These are phyloP conservation scores for Exophiala sp. DNA, from an alignment of 2,329 filamentous ascomycete genomes.

Conservation along the genomic window DNA sequence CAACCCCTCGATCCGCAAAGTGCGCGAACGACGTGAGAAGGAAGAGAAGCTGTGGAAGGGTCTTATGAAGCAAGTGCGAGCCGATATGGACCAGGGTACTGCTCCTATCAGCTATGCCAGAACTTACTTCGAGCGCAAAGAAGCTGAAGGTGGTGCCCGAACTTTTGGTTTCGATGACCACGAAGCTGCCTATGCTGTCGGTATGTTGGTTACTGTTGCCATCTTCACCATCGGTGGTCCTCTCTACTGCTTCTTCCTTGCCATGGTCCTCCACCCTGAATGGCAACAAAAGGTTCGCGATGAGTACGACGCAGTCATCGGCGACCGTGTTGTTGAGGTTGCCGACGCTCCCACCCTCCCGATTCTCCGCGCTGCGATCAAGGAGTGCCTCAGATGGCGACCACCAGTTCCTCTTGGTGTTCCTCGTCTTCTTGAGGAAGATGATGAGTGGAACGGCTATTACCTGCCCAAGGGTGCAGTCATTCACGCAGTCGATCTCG, in stretches of 20 bases:
- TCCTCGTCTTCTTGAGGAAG: slow-evolving; percentile 51
- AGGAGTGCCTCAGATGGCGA: slow-evolving; percentile 47
- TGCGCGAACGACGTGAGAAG: slow-evolving; percentile 30
- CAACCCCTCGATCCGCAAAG: slow-evolving; percentile 26
- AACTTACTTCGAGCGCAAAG: slow-evolving; percentile 29
- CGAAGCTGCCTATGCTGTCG: slow-evolving; percentile 30
- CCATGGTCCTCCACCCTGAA: slow-evolving; percentile 49
- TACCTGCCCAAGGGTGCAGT: slow-evolving; percentile 49
- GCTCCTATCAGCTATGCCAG: slow-evolving; percentile 28
- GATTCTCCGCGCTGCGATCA: slow-evolving; percentile 39
- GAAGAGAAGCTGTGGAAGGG: slow-evolving; percentile 31
- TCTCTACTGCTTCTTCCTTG: slow-evolving; percentile 32
- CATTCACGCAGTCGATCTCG: slow-evolving; percentile 42
- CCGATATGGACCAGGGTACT: slow-evolving; percentile 26
- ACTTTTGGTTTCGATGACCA: slow-evolving; percentile 31
- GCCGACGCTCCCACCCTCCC: slow-evolving; percentile 39
- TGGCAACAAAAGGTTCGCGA: slow-evolving; percentile 45
- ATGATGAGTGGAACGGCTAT: slow-evolving; percentile 49
- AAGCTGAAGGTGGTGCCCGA: slow-evolving; percentile 20
- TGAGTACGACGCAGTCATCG: slow-evolving; percentile 38
- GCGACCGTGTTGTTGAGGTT: slow-evolving; percentile 43
- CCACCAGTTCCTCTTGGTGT: slow-evolving; percentile 50
- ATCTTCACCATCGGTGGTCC: slow-evolving; percentile 31
- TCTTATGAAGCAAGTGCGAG: slow-evolving; percentile 27
- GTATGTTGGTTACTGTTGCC: slow-evolving; percentile 29